Evolutionary conservation across 2,329 filamentous ascomycete genomes (phyloP), one percentile per base, ranked within the genome.

Genomic region (Daldinia eschscholtzii): DNA sequence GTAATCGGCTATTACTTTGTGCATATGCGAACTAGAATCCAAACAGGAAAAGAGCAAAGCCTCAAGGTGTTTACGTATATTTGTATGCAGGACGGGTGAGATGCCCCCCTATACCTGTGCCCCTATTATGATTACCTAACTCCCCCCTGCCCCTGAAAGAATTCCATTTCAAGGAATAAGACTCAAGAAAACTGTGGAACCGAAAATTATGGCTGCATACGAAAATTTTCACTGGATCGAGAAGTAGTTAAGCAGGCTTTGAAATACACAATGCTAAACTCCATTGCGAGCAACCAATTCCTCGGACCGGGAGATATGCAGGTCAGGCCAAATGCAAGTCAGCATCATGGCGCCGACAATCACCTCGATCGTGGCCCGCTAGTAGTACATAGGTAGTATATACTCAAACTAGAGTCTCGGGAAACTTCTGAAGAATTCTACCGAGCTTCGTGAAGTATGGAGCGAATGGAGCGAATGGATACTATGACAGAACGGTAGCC

Each of bases 251-350:
- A n/a, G 53, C 48, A 42, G 6, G 53, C 13, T 30, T 37, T 57
- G 15, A 26, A 41, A 61, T 42, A 30, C 35, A 57, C 4, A 44
- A 60, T 18, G 33, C 26, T 28, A 9, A 50, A 41, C 13, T 50
- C 37, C 63, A 59, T 61, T 12, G 30, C 23, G 28, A 52, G 41
- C 12, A 59, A 20, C 63, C 63, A 67, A 37, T 28, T 35, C 58
- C 39, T 37, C 63, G 66, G 59, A 28, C 69, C 55, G 60, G 52
- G 57, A 57, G 33, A 41, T 41, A 66, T 68, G 65, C 57, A 61
- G 57, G 55, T 70, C 39, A 61, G 59, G 53, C 26, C 30, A 60
- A 20, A 63, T 64, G 69, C 68, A 64, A 61, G 60, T 65, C 64
- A 57, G 28, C 58, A 55, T 53, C 56, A 61, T 33, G 37, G 57